Evolutionary conservation across 345 rosid genomes (phyloP).

Genomic region (Linum tenue): DNA sequence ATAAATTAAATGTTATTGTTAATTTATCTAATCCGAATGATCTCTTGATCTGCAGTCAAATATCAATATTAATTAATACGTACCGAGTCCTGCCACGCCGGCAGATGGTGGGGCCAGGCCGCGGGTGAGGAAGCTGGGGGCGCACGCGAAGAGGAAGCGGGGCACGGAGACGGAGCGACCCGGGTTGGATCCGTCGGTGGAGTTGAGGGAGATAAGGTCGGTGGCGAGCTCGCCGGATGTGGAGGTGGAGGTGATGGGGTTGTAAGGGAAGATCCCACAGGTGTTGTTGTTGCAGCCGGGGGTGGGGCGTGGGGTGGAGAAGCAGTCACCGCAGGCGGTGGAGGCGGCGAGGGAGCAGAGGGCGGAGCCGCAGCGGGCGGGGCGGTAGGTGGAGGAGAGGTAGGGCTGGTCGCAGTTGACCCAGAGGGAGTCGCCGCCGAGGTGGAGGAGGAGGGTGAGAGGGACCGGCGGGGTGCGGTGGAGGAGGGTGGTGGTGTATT

Average conservation of each 20-base stretch:
- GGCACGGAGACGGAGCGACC: not conserved
- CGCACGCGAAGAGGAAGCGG: not conserved
- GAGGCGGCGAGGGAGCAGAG: not conserved
- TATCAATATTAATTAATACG: too few relatives aligned
- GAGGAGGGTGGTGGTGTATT: not conserved
- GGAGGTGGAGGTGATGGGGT: conserved; percentile 2
- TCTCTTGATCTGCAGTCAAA: too few relatives aligned
- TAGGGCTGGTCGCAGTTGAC: not conserved
- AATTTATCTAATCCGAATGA: too few relatives aligned
- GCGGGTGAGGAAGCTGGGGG: not conserved
- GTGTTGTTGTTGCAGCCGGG: conserved; percentile 9
- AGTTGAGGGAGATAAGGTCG: not conserved
- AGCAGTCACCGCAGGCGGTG: not conserved
- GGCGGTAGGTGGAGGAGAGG: not conserved
- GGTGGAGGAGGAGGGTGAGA: not conserved
- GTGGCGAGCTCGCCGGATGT: conserved; percentile 2
- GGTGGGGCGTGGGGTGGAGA: not conserved
- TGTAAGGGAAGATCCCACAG: conserved; percentile 1
- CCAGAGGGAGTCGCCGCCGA: not conserved
- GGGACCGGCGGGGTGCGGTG: not conserved
- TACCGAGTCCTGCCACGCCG: not conserved
- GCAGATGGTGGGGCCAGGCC: not conserved
- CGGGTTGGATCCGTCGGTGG: conserved; percentile 5
- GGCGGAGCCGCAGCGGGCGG: not conserved
- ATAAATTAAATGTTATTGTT: too few relatives aligned